Conservation (phyloP, 805 yeast species). For the Ogataea paraovalis region DNA sequence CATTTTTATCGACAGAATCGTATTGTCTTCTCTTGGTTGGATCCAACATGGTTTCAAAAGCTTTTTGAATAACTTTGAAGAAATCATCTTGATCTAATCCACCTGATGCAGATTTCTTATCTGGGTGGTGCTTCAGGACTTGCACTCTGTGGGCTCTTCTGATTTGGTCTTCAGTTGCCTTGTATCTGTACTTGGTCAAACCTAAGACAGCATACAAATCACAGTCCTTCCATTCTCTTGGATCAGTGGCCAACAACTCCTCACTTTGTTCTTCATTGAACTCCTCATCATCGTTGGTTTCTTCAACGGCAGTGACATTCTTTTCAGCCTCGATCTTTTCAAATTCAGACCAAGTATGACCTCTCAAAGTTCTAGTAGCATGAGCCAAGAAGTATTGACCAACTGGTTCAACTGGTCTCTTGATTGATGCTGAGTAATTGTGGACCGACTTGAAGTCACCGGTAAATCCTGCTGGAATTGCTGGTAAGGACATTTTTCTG, state of each 20-base stretch:
- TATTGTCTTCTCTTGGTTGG: conserved; percentile 84
- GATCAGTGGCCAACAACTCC: conserved; percentile 80
- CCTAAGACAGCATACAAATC: conserved; percentile 97
- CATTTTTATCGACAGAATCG: conserved; percentile 90
- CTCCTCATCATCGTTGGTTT: conserved; percentile 54
- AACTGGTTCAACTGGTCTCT: conserved; percentile 91
- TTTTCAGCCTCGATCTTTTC: conserved; percentile 90
- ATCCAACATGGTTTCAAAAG: conserved; percentile 86
- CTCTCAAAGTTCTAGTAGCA: conserved; percentile 91
- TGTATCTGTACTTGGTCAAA: conserved; percentile 82
- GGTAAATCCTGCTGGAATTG: conserved; percentile 51
- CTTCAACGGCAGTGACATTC: conserved; percentile 71
- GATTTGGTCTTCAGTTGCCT: conserved; percentile 88
- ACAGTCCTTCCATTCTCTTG: conserved; percentile 97
- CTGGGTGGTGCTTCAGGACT: conserved; percentile 97
- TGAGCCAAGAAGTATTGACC: conserved; percentile 95
- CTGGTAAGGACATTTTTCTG: conserved; percentile 42
- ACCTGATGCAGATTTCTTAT: conserved; percentile 90
- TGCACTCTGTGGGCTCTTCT: conserved; percentile 96
- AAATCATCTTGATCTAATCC: conserved; percentile 91
- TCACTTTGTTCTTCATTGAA: conserved; percentile 71
- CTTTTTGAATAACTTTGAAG: conserved; percentile 97
- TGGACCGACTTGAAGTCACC: conserved; percentile 45
- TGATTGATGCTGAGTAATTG: conserved; percentile 54
- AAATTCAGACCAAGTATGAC: conserved; percentile 98